Base-by-base conservation (phyloP, 768 basidiomycete species). In the Phanerodontia chrysosporium region DNA sequence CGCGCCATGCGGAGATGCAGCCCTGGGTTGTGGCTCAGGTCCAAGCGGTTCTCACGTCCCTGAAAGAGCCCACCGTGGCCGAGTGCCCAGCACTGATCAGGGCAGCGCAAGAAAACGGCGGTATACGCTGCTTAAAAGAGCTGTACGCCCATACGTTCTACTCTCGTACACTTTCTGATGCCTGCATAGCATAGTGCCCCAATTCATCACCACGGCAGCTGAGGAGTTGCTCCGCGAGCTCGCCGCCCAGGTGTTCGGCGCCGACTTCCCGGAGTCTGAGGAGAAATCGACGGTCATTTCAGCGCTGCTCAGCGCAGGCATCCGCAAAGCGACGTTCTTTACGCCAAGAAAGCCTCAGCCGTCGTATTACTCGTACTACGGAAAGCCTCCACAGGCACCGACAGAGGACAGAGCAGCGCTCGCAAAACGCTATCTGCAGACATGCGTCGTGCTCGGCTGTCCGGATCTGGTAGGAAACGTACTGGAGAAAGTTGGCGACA, bases 361-460 rank as follows among this genome's bases (percentile, higher is more conserved):
- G 39, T 8, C 45, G 18, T 3, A 46, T 2, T 29, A 22, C 32
- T 5, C 16, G 10, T n/a, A 30, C 30, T 10, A 22, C 8, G 10
- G n/a, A 2, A 5, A 2, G 6, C 55, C 25, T 4, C 35, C 27
- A 13, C 12, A 6, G 27, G n/a, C 24, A 3, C 30, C 25, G 24
- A 25, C n/a, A 4, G 13, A n/a, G 10, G 36, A 49, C 39, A 8
- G 18, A 3, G 46, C 27, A 24, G 32, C 16, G 35, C n/a, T 36
- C 24, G 57, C 30, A 2, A 59, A 59, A 24, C 12, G 22, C 13
- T 55, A 55, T n/a, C 21, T 55, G 6, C 25, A 55, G 28, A 49
- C 29, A 9, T 60, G 59, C 46, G 13, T 60, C 25, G 46, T 45
- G n/a, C 52, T 51, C 28, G 32, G 51, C 2, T 59, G 39, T 24